Evolutionary conservation across 2,329 filamentous ascomycete genomes (phyloP), one percentile per base, ranked within the genome.

Genomic region (Ramularia collo-cygni): DNA sequence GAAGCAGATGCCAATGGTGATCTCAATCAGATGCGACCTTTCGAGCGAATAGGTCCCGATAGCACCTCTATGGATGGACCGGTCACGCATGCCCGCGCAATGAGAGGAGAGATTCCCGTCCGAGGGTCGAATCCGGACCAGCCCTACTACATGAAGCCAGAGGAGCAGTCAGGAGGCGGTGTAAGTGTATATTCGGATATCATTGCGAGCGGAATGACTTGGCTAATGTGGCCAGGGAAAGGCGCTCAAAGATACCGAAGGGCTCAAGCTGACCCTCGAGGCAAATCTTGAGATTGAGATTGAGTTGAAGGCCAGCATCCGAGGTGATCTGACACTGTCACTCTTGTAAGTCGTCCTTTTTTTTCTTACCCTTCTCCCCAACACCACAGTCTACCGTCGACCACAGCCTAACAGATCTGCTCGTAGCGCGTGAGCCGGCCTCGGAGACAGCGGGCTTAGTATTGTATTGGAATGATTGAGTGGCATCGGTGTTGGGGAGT

Each of bases 261-360:
- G 83, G 28, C 63, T 87, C 58, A 80, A 80, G 60, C 64, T 89
- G 58, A 75, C 80, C 27, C 67, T 92, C 15, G 85, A 89, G 58
- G 67, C 87, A 40, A 88, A 89, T 63, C 69, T 92, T 42, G 85
- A 92, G 51, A 74, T 92, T 35, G 85, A 92, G 63, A 85, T 92
- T 46, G 82, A 87, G 55, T 73, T 92, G 46, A 92, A 92, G 71
- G 85, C 85, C 14, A 81, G 82, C 63, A 88, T 92, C 50, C 80
- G 88, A 55, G 87, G 87, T 57, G 87, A 93, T 66, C 66, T 93
- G 49, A 88, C 85, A 24, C 64, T 92, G 50, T 82, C 80, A 49
- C 71, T 92, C 57, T 77, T 83, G 83, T 86, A 74, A 70, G 77
- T 80, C n/a, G n/a, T n/a, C n/a, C n/a, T n/a, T n/a, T n/a, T n/a